Conservation (phyloP, 225 moss, liverwort and hornwort genomes). For the Neckera pumila region DNA sequence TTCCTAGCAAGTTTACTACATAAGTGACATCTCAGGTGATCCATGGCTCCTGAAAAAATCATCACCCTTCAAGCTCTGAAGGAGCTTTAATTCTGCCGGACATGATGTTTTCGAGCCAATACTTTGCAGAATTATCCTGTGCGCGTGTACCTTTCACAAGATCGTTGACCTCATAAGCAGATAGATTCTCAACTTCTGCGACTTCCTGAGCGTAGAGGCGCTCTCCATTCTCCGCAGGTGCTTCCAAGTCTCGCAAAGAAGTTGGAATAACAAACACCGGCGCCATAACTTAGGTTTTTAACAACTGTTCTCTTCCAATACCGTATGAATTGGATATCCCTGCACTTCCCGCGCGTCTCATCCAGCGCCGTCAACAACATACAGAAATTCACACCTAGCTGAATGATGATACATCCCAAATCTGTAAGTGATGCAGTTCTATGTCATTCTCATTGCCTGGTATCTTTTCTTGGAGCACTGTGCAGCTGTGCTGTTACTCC, state of each 20-base stretch:
- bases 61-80: not conserved
- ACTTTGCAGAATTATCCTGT: not conserved
- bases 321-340: not conserved
- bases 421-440: not conserved
- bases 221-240: slow-evolving; percentile 14
- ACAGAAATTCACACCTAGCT: slow-evolving; percentile 4
- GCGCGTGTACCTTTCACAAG: slow-evolving; percentile 39
- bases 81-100: not conserved
- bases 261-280: slow-evolving; percentile 33
- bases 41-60: not conserved
- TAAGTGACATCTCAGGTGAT: not conserved
- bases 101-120: not conserved
- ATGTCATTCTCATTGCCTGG: not conserved
- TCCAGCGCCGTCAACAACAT: slow-evolving; percentile 15
- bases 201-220: slow-evolving; percentile 39
- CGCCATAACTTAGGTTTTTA: slow-evolving; percentile 10
- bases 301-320: not conserved
- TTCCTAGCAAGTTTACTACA: not conserved
- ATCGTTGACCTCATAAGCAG: slow-evolving; percentile 33
- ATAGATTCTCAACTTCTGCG: slow-evolving; percentile 23
- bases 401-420: slow-evolving; percentile 6
- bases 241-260: slow-evolving; percentile 39
- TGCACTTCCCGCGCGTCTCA: slow-evolving; percentile 2
- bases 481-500: not conserved
- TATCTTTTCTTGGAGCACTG: not conserved